Base-by-base conservation (phyloP, 1,284 basidiomycete species). In the Boletus mariae region DNA sequence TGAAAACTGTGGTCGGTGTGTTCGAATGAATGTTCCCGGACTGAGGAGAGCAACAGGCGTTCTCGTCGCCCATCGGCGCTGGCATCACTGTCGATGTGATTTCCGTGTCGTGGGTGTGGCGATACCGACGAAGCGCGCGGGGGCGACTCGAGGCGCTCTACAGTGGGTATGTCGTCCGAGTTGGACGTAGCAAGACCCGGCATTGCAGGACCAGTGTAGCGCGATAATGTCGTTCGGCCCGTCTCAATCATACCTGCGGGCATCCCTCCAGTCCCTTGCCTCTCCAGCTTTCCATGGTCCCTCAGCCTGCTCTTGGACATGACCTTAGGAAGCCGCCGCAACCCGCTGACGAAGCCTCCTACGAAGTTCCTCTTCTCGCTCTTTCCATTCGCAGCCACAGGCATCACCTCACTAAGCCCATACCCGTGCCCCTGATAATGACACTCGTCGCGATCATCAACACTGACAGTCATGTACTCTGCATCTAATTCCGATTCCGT, bases 401-500 rank as follows among this genome's bases (percentile, higher is more conserved):
- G 58, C 46, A 58, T 20, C 42, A 49, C 62, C 52, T 67, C 66
- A 49, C 47, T 59, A 56, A 59, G 51, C 4, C 69, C 66, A 47
- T 60, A 49, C 9, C 49, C 60, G 40, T 69, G 59, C 34, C 59
- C 61, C 26, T 53, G 54, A 51, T 58, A 55, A 31, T 57, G 37
- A 44, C 47, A 50, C 4, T 66, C 64, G 40, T 65, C 62, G 13
- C 52, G 51, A 47, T 69, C 67, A 13, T 65, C 62, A 4, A 71
- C 56, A 23, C 54, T 69, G 54, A 68, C 69, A 2, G 68, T 68
- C 68, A 68, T 71, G 51, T 70, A 70, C 43, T 67, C 65, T 45
- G 67, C 65, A 20, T 69, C 67, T 10, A 68, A 35, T 23, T 67
- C 66, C 5, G 66, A 69, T 35, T 71, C 66, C 25, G 66, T 52